A percentile compares a stretch with the other conserved stretches of the same genome.
Evolutionary conservation across 148 eudicot genomes (phyloP).

Genomic region (Rhododendron vialii): DNA sequence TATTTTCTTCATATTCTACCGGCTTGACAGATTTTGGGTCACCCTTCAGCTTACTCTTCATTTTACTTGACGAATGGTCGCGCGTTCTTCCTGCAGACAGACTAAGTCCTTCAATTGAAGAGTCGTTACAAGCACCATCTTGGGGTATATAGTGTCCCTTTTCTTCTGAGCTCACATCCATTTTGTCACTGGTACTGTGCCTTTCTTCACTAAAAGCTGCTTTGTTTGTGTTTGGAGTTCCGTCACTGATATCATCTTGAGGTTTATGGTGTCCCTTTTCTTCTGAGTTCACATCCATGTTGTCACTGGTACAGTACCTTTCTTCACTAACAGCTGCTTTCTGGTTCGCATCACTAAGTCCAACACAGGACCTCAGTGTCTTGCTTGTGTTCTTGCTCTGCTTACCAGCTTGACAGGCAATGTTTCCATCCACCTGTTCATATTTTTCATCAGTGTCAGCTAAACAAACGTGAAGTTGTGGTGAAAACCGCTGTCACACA

Average conservation of each 20-base stretch:
- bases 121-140: background rate
- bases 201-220: background rate
- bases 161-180: conserved; percentile 1
- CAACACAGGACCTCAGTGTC: too few species aligned
- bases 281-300: conserved; percentile 1
- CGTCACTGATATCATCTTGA: background rate
- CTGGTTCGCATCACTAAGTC: background rate
- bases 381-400: too few species aligned
- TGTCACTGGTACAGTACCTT: background rate
- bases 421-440: too few species aligned
- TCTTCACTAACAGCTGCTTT: too few species aligned
- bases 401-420: too few species aligned
- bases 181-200: background rate
- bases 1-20: background rate
- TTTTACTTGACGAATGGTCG: background rate
- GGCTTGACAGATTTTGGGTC: background rate
- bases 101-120: background rate
- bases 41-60: background rate
- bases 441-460: too few species aligned
- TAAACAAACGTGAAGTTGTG: too few species aligned
- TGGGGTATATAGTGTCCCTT: background rate
- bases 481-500: background rate
- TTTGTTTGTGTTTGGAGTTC: background rate
- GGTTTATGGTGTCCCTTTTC: background rate
- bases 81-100: background rate